These are phyloP conservation scores for Venturia nashicola DNA, from an alignment of 2,329 filamentous ascomycete species.

Conservation along the genomic window DNA sequence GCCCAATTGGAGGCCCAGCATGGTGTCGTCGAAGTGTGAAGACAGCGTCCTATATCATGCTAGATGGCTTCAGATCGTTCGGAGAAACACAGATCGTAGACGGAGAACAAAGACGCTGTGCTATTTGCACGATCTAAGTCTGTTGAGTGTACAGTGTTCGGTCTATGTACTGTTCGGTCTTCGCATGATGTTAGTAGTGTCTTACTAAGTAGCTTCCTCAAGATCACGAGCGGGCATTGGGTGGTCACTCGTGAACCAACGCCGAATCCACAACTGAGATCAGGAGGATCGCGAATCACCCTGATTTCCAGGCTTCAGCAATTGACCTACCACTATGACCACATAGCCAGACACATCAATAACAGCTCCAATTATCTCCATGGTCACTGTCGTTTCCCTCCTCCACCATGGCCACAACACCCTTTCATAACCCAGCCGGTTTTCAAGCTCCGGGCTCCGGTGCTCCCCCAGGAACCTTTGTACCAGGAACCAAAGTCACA, in stretches of 20 bases:
- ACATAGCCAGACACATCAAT: neutral
- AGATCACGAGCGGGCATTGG: neutral
- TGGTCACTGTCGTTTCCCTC: neutral
- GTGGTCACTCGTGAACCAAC: neutral
- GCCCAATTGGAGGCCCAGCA: no score
- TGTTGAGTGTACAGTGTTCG: neutral
- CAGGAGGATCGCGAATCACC: neutral
- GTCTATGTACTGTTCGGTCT: no score
- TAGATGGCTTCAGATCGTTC: no score
- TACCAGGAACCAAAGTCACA: conserved; percentile 90
- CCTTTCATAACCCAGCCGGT: conserved; percentile 5
- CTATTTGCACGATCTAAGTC: neutral
- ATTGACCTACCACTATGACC: neutral
- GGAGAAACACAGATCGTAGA: no score
- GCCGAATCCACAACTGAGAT: neutral
- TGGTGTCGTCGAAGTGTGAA: no score
- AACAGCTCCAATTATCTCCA: neutral
- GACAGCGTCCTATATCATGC: no score
- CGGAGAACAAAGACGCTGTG: neutral
- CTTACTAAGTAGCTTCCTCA: neutral
- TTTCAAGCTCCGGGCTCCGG: neutral
- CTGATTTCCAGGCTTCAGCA: neutral
- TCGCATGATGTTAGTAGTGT: no score
- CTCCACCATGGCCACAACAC: conserved; percentile 5
- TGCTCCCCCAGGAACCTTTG: conserved; percentile 61